phyloP scores from a whole-genome alignment of 2,329 filamentous ascomycete species.

The Diaporthe sp. region DNA sequence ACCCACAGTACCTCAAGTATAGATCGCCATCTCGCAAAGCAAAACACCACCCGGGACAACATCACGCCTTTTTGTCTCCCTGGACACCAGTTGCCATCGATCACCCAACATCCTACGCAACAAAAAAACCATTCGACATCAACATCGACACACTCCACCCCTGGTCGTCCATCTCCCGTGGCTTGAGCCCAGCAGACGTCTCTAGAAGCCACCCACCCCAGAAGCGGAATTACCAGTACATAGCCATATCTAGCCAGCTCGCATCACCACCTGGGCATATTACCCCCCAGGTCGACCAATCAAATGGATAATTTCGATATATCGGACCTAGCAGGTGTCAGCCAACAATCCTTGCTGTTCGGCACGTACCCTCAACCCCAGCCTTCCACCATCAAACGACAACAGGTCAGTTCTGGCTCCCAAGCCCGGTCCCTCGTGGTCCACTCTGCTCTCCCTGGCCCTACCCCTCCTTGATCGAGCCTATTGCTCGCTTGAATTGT shows the following conservation, averaged over 20 bases:
- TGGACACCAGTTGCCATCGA: slow-evolving; percentile 5
- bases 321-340: slow-evolving; percentile 32
- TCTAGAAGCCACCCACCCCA: slow-evolving; percentile 16
- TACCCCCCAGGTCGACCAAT: slow-evolving; percentile 16
- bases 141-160: slow-evolving; percentile 27
- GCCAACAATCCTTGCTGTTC: slow-evolving; percentile 33
- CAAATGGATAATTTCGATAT: slow-evolving; percentile 35
- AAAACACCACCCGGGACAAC: slow-evolving; percentile 11
- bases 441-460: slow-evolving; percentile 4
- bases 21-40: background rate
- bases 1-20: slow-evolving; percentile 23
- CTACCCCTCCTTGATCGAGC: slow-evolving; percentile 18
- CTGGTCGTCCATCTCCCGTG: background rate
- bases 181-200: background rate
- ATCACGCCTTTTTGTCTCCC: slow-evolving; percentile 28
- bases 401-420: slow-evolving; percentile 34
- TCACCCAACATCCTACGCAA: slow-evolving; percentile 19
- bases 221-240: background rate
- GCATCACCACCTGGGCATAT: slow-evolving; percentile 13
- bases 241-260: background rate
- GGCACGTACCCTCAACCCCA: slow-evolving; percentile 34
- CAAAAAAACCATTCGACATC: slow-evolving; percentile 12
- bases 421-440: background rate
- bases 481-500: slow-evolving; percentile 4
- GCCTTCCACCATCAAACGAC: slow-evolving; percentile 32